Conservation (phyloP, 441 rosid species). For the Theobroma grandiflorum region DNA sequence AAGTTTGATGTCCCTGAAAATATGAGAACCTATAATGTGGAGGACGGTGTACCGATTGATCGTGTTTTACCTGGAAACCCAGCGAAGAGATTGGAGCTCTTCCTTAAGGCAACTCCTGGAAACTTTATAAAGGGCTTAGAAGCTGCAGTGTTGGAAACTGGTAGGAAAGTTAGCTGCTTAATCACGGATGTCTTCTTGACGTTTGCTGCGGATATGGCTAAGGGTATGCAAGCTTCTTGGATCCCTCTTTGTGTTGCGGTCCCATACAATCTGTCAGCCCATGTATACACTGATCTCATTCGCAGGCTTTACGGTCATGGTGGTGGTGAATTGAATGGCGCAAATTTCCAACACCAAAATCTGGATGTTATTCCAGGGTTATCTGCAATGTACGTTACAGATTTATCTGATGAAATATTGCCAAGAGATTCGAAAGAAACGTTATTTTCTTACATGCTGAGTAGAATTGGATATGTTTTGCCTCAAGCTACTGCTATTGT, state of each 20-base stretch:
- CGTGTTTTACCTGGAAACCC: constrained; percentile 46
- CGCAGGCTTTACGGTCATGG: not conserved
- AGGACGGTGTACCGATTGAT: constrained; percentile 53
- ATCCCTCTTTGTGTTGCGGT: constrained; percentile 53
- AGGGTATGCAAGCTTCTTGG: constrained; percentile 49
- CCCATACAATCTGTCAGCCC: constrained; percentile 51
- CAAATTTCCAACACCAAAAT: constrained; percentile 21
- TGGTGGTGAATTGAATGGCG: constrained; percentile 17
- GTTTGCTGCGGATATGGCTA: constrained; percentile 53
- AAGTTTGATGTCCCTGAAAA: constrained; percentile 19
- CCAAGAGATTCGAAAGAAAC: constrained; percentile 42
- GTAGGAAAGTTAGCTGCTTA: constrained; percentile 52
- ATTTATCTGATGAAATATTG: constrained; percentile 66
- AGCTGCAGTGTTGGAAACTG: constrained; percentile 49
- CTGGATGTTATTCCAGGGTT: constrained; percentile 60
- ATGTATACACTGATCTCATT: constrained; percentile 48
- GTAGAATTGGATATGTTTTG: constrained; percentile 49
- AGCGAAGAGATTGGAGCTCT: constrained; percentile 58
- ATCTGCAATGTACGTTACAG: constrained; percentile 47
- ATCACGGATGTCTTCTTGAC: constrained; percentile 59
- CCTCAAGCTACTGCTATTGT: constrained; percentile 58
- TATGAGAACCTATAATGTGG: constrained; percentile 42
- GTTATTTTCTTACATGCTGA: constrained; percentile 52
- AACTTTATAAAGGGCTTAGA: constrained; percentile 45
- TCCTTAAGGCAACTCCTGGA: constrained; percentile 54